Evolutionary conservation across 2,329 filamentous ascomycete species (phyloP).

Genomic region (Sarocladiaceae sp.): DNA sequence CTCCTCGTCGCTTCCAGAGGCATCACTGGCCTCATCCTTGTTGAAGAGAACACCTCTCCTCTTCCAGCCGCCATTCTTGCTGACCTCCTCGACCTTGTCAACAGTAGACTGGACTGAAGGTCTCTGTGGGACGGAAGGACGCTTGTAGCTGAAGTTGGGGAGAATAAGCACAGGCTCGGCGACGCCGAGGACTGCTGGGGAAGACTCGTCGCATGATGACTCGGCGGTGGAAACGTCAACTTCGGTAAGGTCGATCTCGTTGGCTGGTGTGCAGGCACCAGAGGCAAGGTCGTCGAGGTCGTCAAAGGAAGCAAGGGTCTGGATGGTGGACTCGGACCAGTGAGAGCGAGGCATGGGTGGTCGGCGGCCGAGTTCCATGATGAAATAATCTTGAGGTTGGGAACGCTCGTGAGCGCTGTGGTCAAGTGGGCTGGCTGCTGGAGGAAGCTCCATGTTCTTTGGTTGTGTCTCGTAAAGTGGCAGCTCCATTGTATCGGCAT

Average conservation of each 20-base stretch:
- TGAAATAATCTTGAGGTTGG: slow-evolving; percentile 30
- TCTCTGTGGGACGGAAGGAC: slow-evolving; percentile 18
- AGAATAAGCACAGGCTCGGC: slow-evolving; percentile 18
- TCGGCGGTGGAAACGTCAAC: slow-evolving; percentile 14
- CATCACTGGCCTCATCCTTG: slow-evolving; percentile 21
- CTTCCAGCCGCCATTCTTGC: slow-evolving; percentile 41
- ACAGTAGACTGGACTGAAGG: slow-evolving; percentile 31
- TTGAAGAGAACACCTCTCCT: slow-evolving; percentile 37
- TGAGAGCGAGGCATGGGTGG: slow-evolving; percentile 30
- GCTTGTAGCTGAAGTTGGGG: slow-evolving; percentile 32
- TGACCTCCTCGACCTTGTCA: slow-evolving; percentile 36
- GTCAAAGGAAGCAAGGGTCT: slow-evolving; percentile 22
- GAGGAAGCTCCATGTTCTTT: slow-evolving; percentile 23
- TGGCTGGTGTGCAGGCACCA: slow-evolving; percentile 7
- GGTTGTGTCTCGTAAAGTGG: slow-evolving; percentile 1
- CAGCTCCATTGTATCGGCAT: slow-evolving; percentile 18
- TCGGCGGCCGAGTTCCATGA: slow-evolving; percentile 22
- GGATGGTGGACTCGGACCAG: slow-evolving; percentile 40
- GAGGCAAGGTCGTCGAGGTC: slow-evolving; percentile 16
- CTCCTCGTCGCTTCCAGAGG: not conserved
- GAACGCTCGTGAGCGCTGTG: slow-evolving; percentile 18
- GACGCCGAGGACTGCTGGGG: slow-evolving; percentile 16
- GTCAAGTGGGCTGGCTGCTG: slow-evolving; percentile 22
- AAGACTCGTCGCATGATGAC: slow-evolving; percentile 18
- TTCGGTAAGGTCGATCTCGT: slow-evolving; percentile 11